Conservation (phyloP, 352 stramenopile genomes). For the Pythium inflatum region DNA sequence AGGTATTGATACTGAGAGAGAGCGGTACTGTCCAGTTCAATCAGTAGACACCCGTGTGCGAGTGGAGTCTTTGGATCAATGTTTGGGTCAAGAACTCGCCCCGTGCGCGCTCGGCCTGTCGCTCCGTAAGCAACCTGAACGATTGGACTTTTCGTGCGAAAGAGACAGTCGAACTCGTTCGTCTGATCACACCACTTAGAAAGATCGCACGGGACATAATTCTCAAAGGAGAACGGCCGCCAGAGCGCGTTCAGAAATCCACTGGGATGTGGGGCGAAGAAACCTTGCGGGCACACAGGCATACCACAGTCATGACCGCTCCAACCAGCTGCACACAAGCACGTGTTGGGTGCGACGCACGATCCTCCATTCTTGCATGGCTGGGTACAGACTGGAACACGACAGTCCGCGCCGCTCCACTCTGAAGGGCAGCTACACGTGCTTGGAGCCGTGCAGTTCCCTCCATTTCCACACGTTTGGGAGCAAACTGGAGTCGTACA, state of each 20-base stretch:
- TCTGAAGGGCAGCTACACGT: slow-evolving; percentile 88
- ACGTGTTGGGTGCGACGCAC: slow-evolving; percentile 95
- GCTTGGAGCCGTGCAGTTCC: slow-evolving; percentile 93
- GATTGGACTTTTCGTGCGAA: slow-evolving; percentile 49
- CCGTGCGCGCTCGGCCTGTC: slow-evolving; percentile 33
- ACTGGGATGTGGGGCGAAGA: slow-evolving; percentile 88
- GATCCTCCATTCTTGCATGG: slow-evolving; percentile 88
- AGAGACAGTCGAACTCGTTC: slow-evolving; percentile 92
- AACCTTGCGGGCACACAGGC: slow-evolving; percentile 93
- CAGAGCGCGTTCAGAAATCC: slow-evolving; percentile 59
- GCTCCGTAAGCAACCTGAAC: slow-evolving; percentile 44
- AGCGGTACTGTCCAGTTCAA: slow-evolving; percentile 85
- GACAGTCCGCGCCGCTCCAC: slow-evolving; percentile 92
- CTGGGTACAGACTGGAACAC: slow-evolving; percentile 90
- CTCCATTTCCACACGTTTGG: slow-evolving; percentile 96
- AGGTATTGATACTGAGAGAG: slow-evolving; percentile 91
- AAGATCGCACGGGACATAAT: slow-evolving; percentile 92
- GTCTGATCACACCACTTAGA: slow-evolving; percentile 91
- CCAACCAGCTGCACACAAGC: slow-evolving; percentile 92
- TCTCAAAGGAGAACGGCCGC: slow-evolving; percentile 65
- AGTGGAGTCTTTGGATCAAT: slow-evolving; percentile 25
- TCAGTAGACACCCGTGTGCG: slow-evolving; percentile 58
- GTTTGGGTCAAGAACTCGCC: slow-evolving; percentile 33
- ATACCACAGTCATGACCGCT: slow-evolving; percentile 92
- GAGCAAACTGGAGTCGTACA: slow-evolving; percentile 96